Evolutionary conservation across 352 stramenopile genomes (phyloP).

Genomic region (Phytophthora nicotianae): DNA sequence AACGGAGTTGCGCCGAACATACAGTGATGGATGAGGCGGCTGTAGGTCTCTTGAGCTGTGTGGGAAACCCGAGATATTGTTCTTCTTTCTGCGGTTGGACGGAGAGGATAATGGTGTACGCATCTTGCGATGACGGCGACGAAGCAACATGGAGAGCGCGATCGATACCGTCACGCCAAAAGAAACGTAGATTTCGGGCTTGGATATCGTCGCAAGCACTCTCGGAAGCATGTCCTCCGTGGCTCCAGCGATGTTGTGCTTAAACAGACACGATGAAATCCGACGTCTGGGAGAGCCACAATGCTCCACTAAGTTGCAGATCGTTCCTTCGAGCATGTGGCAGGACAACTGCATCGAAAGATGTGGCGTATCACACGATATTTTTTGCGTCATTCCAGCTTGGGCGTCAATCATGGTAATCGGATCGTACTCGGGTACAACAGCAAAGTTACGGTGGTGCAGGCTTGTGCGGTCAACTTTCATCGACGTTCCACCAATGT

Average conservation of each 20-base stretch:
- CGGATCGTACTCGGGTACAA: constrained; percentile 90
- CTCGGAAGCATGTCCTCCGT: constrained; percentile 66
- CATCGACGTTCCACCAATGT: constrained; percentile 72
- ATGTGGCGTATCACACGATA: constrained; percentile 87
- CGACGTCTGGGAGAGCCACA: constrained; percentile 62
- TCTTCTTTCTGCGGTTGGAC: constrained; percentile 37
- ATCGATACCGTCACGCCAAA: constrained; percentile 59
- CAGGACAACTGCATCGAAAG: constrained; percentile 90
- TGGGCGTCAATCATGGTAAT: constrained; percentile 90
- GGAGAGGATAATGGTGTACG: constrained; percentile 38
- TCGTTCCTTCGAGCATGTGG: constrained; percentile 91
- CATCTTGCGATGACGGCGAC: constrained; percentile 40
- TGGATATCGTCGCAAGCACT: constrained; percentile 45
- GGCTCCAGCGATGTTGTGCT: constrained; percentile 77
- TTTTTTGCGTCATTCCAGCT: constrained; percentile 89
- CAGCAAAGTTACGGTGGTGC: constrained; percentile 84
- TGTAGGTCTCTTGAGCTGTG: constrained; percentile 25
- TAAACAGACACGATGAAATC: constrained; percentile 74
- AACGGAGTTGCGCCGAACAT: constrained; percentile 52
- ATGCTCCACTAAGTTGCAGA: constrained; percentile 86
- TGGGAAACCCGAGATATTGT: constrained; percentile 21
- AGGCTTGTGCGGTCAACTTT: constrained; percentile 78
- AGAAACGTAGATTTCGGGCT: constrained; percentile 62
- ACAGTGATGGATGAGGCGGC: constrained; percentile 27
- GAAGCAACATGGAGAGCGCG: constrained; percentile 64